Conservation (phyloP, 352 stramenopile species). For the Halophytophthora polymorphica region DNA sequence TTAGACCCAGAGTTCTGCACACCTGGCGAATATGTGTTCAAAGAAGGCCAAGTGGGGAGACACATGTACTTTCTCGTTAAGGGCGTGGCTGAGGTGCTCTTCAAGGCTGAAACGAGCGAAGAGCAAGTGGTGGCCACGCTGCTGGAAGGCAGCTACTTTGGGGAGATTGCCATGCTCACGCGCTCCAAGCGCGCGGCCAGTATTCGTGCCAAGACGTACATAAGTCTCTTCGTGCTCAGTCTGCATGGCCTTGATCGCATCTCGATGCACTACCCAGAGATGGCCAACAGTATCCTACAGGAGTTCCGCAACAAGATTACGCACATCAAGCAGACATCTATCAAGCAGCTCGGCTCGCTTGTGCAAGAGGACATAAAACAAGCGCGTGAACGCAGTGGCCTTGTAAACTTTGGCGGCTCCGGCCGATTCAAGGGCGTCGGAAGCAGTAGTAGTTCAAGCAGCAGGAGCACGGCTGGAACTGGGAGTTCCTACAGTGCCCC, state of each 20-base stretch:
- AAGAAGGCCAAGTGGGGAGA: conserved; percentile 71
- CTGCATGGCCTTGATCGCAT: conserved; percentile 70
- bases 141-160: conserved; percentile 75
- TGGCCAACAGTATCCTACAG: conserved; percentile 68
- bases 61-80: conserved; percentile 88
- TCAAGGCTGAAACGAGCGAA: conserved; percentile 46
- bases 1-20: conserved; percentile 78
- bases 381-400: conserved; percentile 25
- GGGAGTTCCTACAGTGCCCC: conserved; percentile 9
- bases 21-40: conserved; percentile 77
- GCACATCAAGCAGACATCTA: conserved; percentile 66
- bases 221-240: conserved; percentile 75
- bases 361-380: conserved; percentile 35
- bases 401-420: conserved; percentile 16
- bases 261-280: conserved; percentile 74
- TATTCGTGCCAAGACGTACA: conserved; percentile 77
- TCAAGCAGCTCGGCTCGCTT: conserved; percentile 27
- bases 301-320: conserved; percentile 83
- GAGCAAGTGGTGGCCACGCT: conserved; percentile 64
- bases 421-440: not conserved
- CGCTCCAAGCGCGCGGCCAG: conserved; percentile 75
- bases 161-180: conserved; percentile 80
- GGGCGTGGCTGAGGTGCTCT: conserved; percentile 65
- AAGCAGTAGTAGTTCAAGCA: not conserved
- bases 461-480: not conserved